These are phyloP conservation scores for Pelargonium myrrhifolium DNA, from an alignment of 441 rosid species.

Conservation along the genomic window DNA sequence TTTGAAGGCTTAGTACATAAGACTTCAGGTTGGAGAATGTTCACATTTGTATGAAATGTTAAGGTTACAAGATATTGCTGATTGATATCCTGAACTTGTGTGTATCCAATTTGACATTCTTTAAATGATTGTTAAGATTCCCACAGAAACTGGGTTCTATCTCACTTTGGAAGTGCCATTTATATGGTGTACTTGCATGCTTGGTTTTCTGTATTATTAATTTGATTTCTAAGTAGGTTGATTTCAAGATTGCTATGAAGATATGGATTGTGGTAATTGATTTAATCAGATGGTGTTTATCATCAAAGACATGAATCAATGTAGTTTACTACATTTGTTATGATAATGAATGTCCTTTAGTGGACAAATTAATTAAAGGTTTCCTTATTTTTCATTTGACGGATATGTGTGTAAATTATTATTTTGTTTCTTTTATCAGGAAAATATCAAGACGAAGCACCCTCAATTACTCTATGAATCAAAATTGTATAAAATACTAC, in stretches of 20 bases:
- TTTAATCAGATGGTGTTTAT: background rate
- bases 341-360: background rate
- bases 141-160: background rate
- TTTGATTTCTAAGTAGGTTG: too few species aligned
- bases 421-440: background rate
- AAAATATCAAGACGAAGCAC: slow-evolving; percentile 3
- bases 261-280: too few species aligned
- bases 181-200: too few species aligned
- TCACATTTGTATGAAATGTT: too few species aligned
- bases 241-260: background rate
- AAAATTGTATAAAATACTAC: background rate
- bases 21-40: too few species aligned
- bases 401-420: background rate
- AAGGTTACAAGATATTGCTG: too few species aligned
- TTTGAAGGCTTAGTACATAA: too few species aligned
- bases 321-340: background rate
- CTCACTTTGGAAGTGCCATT: too few species aligned
- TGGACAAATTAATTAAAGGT: background rate
- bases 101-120: too few species aligned
- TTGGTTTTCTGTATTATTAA: too few species aligned
- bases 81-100: too few species aligned
- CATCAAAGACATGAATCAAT: background rate
- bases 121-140: background rate
- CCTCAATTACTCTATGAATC: background rate
- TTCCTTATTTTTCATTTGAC: background rate